phyloP scores from a whole-genome alignment of 1,284 basidiomycete genomes.

The Malassezia arunalokei region DNA sequence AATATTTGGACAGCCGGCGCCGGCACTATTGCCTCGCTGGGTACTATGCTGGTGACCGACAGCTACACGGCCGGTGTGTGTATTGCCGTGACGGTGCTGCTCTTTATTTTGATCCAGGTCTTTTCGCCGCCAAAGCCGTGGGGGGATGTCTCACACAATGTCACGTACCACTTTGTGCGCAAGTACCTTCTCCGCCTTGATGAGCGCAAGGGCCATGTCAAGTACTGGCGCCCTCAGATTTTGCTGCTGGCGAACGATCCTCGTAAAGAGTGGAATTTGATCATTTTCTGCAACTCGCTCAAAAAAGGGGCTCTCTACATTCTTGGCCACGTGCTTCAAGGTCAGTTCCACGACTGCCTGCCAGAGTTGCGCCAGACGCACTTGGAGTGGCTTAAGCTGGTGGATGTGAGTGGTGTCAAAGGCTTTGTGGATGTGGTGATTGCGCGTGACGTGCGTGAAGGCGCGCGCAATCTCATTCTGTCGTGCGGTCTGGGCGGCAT shows the following conservation, averaged over 20 bases:
- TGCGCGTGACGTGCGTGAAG: slow-evolving; percentile 40
- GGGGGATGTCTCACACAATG: slow-evolving; percentile 45
- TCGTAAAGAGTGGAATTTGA: slow-evolving; percentile 42
- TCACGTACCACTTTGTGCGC: slow-evolving; percentile 43
- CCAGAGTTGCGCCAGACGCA: slow-evolving; percentile 40
- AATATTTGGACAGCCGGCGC: slow-evolving; percentile 45
- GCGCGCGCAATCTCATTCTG: slow-evolving; percentile 39
- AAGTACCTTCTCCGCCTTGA: slow-evolving; percentile 44
- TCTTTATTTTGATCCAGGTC: slow-evolving; percentile 41
- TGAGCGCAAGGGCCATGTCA: slow-evolving; percentile 44
- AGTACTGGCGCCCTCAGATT: slow-evolving; percentile 46
- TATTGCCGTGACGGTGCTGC: slow-evolving; percentile 32
- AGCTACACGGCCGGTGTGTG: slow-evolving; percentile 28
- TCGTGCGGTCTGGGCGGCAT: slow-evolving; percentile 43
- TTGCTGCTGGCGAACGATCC: slow-evolving; percentile 43
- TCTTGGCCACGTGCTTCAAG: slow-evolving; percentile 43
- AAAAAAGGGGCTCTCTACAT: slow-evolving; percentile 45
- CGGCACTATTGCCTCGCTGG: slow-evolving; percentile 32
- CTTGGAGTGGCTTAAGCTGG: slow-evolving; percentile 44
- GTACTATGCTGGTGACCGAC: slow-evolving; percentile 44
- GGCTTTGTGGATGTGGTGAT: slow-evolving; percentile 44
- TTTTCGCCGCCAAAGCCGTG: slow-evolving; percentile 44
- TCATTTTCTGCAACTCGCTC: slow-evolving; percentile 46
- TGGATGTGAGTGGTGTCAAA: slow-evolving; percentile 42
- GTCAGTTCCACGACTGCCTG: slow-evolving; percentile 41